Percentiles rank a stretch among this genome's conserved stretches.
phyloP scores from a whole-genome alignment of 805 yeast genomes.

The Myxozyma neglecta region DNA sequence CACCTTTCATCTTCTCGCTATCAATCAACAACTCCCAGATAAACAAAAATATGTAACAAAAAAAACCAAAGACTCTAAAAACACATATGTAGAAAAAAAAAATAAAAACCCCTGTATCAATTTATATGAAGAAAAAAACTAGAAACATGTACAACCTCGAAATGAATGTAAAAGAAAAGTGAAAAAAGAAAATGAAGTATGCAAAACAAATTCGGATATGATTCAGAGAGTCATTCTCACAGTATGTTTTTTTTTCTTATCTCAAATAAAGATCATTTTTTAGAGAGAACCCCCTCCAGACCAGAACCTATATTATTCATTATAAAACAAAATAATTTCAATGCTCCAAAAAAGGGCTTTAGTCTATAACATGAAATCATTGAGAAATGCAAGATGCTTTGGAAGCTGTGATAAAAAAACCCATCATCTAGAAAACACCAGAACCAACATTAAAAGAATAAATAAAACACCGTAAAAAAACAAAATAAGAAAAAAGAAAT shows the following conservation, averaged over 20 bases:
- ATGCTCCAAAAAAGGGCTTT: too few relatives aligned
- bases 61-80: not conserved
- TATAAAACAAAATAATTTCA: too few relatives aligned
- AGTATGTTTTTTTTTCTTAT: too few relatives aligned
- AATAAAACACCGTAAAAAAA: slow-evolving; percentile 1
- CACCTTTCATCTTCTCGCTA: not conserved
- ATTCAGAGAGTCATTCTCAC: too few relatives aligned
- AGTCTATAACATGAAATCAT: not conserved
- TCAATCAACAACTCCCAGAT: not conserved
- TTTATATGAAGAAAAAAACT: not conserved
- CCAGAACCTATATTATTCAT: too few relatives aligned
- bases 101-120: slow-evolving; percentile 10
- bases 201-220: not conserved
- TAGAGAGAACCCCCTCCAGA: too few relatives aligned
- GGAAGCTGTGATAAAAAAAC: not conserved
- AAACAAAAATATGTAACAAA: not conserved
- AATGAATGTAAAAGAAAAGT: not conserved
- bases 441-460: slow-evolving; percentile 7
- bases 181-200: too few relatives aligned
- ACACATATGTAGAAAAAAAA: not conserved
- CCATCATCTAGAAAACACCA: slow-evolving; percentile 9
- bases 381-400: not conserved
- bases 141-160: not conserved
- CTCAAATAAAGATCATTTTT: too few relatives aligned
- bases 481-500: not conserved